These are phyloP conservation scores for Gorgonomyces haynaldii DNA, from an alignment of 192 early-diverging fungal species.

Conservation along the genomic window DNA sequence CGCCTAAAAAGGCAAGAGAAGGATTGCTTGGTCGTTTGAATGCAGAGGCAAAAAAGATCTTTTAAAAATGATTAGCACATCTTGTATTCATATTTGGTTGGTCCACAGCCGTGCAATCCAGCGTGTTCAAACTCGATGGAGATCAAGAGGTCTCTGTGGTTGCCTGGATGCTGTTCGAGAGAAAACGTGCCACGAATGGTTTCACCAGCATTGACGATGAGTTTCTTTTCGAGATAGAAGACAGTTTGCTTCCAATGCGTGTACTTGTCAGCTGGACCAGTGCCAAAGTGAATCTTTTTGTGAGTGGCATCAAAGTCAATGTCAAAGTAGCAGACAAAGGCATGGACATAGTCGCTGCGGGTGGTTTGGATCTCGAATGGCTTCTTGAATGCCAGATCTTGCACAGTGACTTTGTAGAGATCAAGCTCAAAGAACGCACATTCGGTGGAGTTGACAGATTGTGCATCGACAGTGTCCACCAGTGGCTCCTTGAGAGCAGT, in stretches of 20 bases:
- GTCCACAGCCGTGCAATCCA: conserved; percentile 37
- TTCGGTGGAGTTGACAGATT: conserved; percentile 69
- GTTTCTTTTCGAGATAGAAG: conserved; percentile 72
- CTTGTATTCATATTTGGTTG: conserved; percentile 53
- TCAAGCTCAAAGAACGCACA: conserved; percentile 71
- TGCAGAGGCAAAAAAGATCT: not conserved
- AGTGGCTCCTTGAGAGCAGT: conserved; percentile 80
- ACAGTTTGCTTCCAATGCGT: conserved; percentile 99
- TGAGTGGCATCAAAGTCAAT: conserved; percentile 88
- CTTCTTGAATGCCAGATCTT: conserved; percentile 68
- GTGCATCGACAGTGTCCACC: conserved; percentile 87
- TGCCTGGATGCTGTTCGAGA: conserved; percentile 63
- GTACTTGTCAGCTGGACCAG: conserved; percentile 72
- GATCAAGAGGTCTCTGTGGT: conserved; percentile 93
- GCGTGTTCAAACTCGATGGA: conserved; percentile 55
- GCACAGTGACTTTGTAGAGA: conserved; percentile 77
- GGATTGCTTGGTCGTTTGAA: not conserved
- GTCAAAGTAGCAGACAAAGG: conserved; percentile 95
- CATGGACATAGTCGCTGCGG: conserved; percentile 81
- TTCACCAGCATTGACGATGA: conserved; percentile 66
- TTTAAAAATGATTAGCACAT: conserved; percentile 40
- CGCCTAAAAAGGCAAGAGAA: not conserved
- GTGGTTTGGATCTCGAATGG: conserved; percentile 69
- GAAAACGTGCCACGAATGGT: conserved; percentile 54
- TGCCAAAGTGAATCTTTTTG: conserved; percentile 65